Percentiles rank a stretch among this genome's conserved stretches.
phyloP scores from a whole-genome alignment of 352 stramenopile species.

The Globisporangium spiculum region DNA sequence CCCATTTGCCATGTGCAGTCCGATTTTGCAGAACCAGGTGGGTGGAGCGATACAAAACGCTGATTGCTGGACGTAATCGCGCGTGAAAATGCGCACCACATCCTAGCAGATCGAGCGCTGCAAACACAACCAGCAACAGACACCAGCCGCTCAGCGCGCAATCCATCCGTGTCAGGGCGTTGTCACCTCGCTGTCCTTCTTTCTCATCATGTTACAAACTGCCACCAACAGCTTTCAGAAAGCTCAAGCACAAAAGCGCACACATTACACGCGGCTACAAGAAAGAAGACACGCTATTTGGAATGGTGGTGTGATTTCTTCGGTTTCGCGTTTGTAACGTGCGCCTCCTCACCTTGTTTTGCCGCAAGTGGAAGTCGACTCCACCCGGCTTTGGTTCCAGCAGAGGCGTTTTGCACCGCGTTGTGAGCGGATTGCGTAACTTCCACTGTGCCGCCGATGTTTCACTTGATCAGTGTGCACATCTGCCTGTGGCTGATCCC shows the following conservation, averaged over 20 bases:
- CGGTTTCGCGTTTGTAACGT: neutral
- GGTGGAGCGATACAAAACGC: neutral
- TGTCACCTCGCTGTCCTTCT: neutral
- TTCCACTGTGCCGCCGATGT: neutral
- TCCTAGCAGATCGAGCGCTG: neutral
- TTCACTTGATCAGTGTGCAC: constrained; percentile 16
- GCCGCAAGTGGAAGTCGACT: neutral
- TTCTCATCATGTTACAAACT: neutral
- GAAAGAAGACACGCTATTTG: neutral
- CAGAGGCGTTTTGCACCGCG: neutral
- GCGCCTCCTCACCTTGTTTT: neutral
- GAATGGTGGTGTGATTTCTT: neutral
- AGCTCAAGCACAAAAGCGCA: neutral
- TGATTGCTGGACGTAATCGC: neutral
- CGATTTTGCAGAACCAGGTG: constrained; percentile 5
- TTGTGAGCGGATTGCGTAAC: neutral
- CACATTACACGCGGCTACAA: neutral
- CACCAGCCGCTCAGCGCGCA: neutral
- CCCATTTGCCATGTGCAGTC: neutral
- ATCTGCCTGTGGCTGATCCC: constrained; percentile 7
- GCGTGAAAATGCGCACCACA: neutral
- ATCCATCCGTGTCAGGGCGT: neutral
- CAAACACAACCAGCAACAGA: neutral
- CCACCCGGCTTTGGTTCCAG: neutral
- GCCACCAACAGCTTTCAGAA: neutral